Conservation (phyloP, 768 basidiomycete species). For the Dendrothele bispora region DNA sequence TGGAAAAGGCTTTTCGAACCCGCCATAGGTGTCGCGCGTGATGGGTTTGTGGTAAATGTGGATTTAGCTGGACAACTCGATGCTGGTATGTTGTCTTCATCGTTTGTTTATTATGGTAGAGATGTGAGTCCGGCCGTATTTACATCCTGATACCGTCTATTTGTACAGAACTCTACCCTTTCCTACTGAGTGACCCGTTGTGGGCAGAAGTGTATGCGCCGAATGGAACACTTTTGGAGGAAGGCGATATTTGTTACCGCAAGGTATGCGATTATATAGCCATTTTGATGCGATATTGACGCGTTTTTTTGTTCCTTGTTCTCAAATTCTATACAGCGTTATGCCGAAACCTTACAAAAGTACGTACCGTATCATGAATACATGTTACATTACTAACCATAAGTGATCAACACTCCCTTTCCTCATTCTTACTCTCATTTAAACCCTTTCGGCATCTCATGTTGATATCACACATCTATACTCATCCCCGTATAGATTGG, state of each 20-base stretch:
- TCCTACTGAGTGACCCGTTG: conserved; percentile 17
- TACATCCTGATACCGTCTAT: background rate
- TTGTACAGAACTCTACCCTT: conserved; percentile 2
- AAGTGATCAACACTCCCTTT: background rate
- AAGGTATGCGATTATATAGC: conserved; percentile 6
- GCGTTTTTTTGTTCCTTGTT: background rate
- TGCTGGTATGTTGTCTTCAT: too few relatives aligned
- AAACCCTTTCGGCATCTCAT: too few relatives aligned
- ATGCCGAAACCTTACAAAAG: conserved; percentile 22
- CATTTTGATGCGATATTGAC: background rate
- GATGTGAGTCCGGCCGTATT: background rate
- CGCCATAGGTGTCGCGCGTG: conserved; percentile 36
- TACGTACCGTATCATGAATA: too few relatives aligned
- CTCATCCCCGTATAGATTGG: too few relatives aligned
- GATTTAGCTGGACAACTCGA: conserved; percentile 18
- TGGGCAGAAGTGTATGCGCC: conserved; percentile 28
- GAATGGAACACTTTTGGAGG: conserved; percentile 17
- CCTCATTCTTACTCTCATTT: too few relatives aligned
- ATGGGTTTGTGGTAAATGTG: conserved; percentile 17
- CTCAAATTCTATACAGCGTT: conserved; percentile 12
- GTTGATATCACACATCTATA: too few relatives aligned
- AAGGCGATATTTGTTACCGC: conserved; percentile 20
- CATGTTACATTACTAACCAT: too few relatives aligned
- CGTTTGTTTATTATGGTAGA: too few relatives aligned
- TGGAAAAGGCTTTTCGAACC: conserved; percentile 47